Conservation (phyloP, 2,329 filamentous ascomycete species). For the Aureobasidium leucospermi region DNA sequence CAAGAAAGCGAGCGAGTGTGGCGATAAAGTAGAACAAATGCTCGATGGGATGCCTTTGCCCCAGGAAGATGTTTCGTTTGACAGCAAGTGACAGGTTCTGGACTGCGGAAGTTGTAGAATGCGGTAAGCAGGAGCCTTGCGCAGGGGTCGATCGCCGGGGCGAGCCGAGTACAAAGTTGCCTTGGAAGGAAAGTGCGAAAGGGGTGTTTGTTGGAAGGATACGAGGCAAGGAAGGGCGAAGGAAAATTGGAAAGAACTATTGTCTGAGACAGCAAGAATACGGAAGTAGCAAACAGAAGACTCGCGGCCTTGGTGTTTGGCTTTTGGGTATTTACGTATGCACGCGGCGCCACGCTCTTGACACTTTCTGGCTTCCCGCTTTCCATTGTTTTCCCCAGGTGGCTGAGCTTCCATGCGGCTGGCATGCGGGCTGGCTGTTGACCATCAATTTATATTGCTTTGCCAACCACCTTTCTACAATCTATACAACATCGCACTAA, state of each 20-base stretch:
- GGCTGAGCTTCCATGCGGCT: constrained; percentile 1
- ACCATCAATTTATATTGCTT: not conserved
- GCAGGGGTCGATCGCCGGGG: not conserved
- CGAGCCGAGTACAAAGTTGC: not conserved
- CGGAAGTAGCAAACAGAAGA: not conserved
- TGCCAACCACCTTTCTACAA: not conserved
- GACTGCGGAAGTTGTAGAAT: not conserved
- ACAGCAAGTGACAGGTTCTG: not conserved
- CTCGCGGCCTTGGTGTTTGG: not conserved
- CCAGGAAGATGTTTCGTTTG: not conserved
- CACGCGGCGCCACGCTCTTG: not conserved
- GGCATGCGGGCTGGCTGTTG: not conserved
- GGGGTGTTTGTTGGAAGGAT: not conserved
- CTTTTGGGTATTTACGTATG: not conserved
- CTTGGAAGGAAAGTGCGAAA: not conserved
- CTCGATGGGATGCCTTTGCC: not conserved
- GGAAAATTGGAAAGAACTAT: not conserved
- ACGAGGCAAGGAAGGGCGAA: not conserved
- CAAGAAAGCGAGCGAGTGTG: not conserved
- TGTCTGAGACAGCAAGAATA: not conserved
- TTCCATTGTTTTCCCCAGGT: not conserved
- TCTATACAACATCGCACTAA: not conserved
- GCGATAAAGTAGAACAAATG: not conserved
- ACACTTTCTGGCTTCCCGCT: not conserved
- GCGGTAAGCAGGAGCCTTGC: not conserved